These are phyloP conservation scores for Alternaria sp. DNA, from an alignment of 2,329 filamentous ascomycete species.

Conservation along the genomic window DNA sequence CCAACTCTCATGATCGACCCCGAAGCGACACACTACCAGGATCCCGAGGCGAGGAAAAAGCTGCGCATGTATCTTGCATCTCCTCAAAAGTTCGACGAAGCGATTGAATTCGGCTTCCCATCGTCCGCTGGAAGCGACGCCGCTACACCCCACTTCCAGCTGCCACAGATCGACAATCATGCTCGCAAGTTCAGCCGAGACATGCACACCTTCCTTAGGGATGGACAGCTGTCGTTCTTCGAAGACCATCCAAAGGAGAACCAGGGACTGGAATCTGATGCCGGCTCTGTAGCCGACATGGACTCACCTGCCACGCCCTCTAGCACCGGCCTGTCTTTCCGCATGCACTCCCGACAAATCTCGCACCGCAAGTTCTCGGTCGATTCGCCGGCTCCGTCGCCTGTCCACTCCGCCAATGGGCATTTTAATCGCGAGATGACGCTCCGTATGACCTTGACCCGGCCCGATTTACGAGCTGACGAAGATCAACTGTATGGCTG, in stretches of 20 bases:
- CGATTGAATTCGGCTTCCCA: constrained; percentile 91
- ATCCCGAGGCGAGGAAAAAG: constrained; percentile 86
- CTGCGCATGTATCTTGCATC: constrained; percentile 85
- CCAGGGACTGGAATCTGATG: constrained; percentile 40
- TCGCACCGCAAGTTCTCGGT: constrained; percentile 43
- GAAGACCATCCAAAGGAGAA: constrained; percentile 40
- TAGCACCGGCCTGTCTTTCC: constrained; percentile 43
- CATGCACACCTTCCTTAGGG: constrained; percentile 63
- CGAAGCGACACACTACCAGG: constrained; percentile 82
- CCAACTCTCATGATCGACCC: constrained; percentile 60
- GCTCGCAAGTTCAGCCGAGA: constrained; percentile 56
- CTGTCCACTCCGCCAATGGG: constrained; percentile 26
- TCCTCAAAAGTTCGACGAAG: constrained; percentile 94
- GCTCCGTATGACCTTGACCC: constrained; percentile 90
- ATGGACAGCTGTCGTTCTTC: constrained; percentile 59
- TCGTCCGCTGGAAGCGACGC: constrained; percentile 50
- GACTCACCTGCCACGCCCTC: constrained; percentile 48
- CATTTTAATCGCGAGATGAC: constrained; percentile 82
- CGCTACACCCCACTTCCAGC: constrained; percentile 31
- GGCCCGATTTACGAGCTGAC: constrained; percentile 80
- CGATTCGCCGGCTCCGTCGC: constrained; percentile 36
- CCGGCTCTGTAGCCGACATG: constrained; percentile 41
- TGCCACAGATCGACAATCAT: constrained; percentile 46
- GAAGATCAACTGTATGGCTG: constrained; percentile 76
- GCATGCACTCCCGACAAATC: constrained; percentile 36